Evolutionary conservation across 371 early-diverging fungal genomes (phyloP).

Genomic region (Parasitella parasitica): DNA sequence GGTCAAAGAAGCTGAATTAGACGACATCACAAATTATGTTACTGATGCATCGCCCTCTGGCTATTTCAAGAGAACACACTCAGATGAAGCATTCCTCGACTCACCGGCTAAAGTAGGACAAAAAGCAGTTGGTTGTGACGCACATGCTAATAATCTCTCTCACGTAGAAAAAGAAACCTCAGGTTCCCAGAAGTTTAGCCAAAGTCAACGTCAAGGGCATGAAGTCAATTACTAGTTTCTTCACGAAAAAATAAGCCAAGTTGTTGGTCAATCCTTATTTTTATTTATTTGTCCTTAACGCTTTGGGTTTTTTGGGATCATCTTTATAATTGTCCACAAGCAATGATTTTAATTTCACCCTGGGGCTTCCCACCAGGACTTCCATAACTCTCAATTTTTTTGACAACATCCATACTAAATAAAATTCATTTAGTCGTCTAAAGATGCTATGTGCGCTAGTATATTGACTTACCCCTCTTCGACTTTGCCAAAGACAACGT

Average conservation of each 20-base stretch:
- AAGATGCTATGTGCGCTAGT: no score
- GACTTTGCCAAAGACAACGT: constrained; percentile 98
- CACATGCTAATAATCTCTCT: neutral
- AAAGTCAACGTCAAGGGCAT: constrained; percentile 28
- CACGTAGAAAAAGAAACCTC: constrained; percentile 18
- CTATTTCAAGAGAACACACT: constrained; percentile 17
- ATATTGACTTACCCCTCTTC: constrained; percentile 56
- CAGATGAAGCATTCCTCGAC: constrained; percentile 7
- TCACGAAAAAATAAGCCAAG: constrained; percentile 10
- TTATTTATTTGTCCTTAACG: no score
- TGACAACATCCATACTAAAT: constrained; percentile 67
- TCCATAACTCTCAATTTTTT: constrained; percentile 66
- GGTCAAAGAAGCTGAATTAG: constrained; percentile 4
- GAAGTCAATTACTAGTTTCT: constrained; percentile 28
- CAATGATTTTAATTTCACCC: constrained; percentile 53
- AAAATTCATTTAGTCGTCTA: neutral
- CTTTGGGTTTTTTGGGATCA: neutral
- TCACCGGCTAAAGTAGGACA: constrained; percentile 13
- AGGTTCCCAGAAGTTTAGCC: constrained; percentile 21
- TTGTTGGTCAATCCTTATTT: no score
- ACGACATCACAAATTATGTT: constrained; percentile 16
- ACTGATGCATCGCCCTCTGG: constrained; percentile 13
- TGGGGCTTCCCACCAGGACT: constrained; percentile 59
- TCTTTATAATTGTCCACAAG: constrained; percentile 65
- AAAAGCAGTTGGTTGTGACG: no score